phyloP scores from a whole-genome alignment of 176 grass and related monocot species.

The Aegilops sharonensis region DNA sequence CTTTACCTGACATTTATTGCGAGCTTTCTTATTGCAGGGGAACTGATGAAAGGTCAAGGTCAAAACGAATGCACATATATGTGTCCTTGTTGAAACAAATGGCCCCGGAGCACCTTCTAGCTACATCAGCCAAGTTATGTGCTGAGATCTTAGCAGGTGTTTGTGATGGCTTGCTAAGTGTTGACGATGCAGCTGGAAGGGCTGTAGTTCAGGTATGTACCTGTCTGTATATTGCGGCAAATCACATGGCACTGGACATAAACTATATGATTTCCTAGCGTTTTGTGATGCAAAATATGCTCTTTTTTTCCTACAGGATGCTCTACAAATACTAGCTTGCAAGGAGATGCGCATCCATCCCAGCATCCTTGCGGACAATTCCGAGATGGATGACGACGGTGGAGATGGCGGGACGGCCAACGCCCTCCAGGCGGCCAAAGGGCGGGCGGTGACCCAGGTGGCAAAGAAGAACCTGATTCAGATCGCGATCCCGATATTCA shows the following conservation, averaged over 20 bases:
- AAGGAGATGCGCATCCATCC: conserved; percentile 99
- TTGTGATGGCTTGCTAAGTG: conserved; percentile 86
- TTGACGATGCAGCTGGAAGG: conserved; percentile 72
- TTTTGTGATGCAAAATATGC: neutral
- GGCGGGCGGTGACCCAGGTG: conserved; percentile 82
- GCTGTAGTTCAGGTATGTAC: conserved; percentile 78
- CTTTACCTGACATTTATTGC: neutral
- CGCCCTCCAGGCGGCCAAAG: conserved; percentile 52
- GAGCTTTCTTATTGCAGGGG: conserved; percentile 47
- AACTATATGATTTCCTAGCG: neutral
- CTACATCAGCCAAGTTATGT: conserved; percentile 93
- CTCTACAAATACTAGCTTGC: conserved; percentile 87
- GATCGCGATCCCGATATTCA: conserved; percentile 87
- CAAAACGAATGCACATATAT: conserved; percentile 90
- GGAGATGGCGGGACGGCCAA: conserved; percentile 31
- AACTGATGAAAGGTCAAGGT: conserved; percentile 68
- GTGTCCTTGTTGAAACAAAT: conserved; percentile 95
- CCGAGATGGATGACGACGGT: conserved; percentile 75
- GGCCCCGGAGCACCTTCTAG: conserved; percentile 97
- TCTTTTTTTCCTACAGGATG: conserved; percentile 49
- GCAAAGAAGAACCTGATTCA: conserved; percentile 98
- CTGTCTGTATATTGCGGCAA: neutral
- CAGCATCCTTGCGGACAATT: conserved; percentile 47
- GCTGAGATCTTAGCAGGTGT: conserved; percentile 92
- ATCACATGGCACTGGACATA: neutral